These are phyloP conservation scores for Phytophthora litchii DNA, from an alignment of 352 stramenopile genomes.

Conservation along the genomic window DNA sequence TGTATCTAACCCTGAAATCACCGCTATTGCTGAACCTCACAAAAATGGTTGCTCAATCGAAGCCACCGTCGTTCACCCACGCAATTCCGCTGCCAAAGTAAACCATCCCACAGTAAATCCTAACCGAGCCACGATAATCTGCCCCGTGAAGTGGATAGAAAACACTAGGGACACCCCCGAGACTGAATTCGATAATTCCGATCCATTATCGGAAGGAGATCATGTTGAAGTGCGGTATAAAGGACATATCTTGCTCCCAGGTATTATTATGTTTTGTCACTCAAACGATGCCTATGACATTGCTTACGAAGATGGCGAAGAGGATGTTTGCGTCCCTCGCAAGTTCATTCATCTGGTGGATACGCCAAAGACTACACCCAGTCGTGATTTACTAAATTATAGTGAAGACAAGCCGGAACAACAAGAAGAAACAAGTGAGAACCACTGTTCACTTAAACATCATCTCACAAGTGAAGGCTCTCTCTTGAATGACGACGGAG, in stretches of 20 bases:
- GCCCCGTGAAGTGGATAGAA: slow-evolving; percentile 26
- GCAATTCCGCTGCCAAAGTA: too few species aligned
- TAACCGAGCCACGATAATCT: slow-evolving; percentile 14
- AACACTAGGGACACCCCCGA: background rate
- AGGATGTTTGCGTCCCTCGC: slow-evolving; percentile 29
- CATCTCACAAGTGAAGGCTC: background rate
- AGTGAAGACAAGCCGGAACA: background rate
- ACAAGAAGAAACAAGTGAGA: too few species aligned
- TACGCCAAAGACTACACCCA: background rate
- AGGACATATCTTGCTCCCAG: slow-evolving; percentile 12
- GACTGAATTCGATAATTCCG: background rate
- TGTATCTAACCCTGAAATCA: too few species aligned
- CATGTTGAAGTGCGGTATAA: slow-evolving; percentile 23
- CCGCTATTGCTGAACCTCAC: too few species aligned
- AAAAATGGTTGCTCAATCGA: too few species aligned
- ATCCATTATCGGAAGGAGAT: slow-evolving; percentile 17
- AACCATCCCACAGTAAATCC: background rate
- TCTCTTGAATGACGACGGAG: too few species aligned
- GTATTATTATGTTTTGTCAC: slow-evolving; percentile 19
- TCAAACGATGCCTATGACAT: slow-evolving; percentile 28
- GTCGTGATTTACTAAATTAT: background rate
- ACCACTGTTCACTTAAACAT: background rate
- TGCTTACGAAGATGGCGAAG: slow-evolving; percentile 35
- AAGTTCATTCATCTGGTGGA: slow-evolving; percentile 30
- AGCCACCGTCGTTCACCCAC: too few species aligned